Evolutionary conservation across 306 rosid genomes (phyloP).

Genomic region (Rosa chinensis): DNA sequence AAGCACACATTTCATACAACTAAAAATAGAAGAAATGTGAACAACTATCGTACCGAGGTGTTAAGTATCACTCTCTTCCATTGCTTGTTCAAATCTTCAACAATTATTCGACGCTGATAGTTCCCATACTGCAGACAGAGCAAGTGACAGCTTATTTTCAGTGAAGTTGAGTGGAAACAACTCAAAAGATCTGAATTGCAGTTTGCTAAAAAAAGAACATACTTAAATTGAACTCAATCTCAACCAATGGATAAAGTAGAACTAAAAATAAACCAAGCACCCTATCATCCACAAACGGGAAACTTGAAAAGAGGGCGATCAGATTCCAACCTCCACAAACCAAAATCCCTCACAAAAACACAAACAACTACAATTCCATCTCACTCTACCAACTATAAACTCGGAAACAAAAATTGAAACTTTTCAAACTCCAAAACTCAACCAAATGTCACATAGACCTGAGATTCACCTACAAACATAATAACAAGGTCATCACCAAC

Average conservation of each 20-base stretch:
- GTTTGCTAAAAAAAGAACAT: not conserved
- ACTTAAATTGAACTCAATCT: not conserved
- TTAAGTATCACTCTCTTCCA: conserved; percentile 73
- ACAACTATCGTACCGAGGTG: conserved; percentile 50
- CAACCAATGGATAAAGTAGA: not conserved
- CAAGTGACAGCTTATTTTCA: conserved; percentile 14
- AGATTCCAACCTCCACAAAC: conserved; percentile 8
- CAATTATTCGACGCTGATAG: conserved; percentile 66
- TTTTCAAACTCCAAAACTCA: not conserved
- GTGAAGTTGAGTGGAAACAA: not conserved
- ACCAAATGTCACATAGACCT: conserved; percentile 1
- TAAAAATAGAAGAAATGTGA: not conserved
- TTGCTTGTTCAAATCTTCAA: conserved; percentile 83
- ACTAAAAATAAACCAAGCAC: not conserved
- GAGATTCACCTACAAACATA: not conserved
- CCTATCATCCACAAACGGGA: not conserved
- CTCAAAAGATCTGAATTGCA: not conserved
- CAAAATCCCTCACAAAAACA: not conserved
- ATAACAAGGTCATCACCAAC: conserved; percentile 29
- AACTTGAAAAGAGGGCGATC: conserved; percentile 2
- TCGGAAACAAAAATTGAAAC: not conserved
- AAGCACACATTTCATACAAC: not conserved
- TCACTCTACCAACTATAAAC: conserved; percentile 3
- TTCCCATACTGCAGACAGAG: conserved; percentile 73
- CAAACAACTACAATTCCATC: not conserved